Evolutionary conservation across 495 filamentous ascomycete genomes (phyloP).

Genomic region (Geopyxis carbonaria): DNA sequence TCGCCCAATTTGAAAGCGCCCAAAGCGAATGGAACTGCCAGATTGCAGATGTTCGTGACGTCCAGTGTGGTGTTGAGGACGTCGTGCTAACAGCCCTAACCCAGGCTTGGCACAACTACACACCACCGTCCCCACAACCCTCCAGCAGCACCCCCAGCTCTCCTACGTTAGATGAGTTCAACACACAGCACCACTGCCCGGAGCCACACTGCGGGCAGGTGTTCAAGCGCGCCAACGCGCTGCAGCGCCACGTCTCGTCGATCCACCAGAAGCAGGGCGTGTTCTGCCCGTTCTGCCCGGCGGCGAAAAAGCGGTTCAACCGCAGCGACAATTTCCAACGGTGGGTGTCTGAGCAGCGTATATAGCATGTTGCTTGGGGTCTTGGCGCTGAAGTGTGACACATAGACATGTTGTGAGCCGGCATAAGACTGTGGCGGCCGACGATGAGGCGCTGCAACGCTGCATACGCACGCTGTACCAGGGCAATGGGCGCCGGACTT

Average conservation of each 20-base stretch:
- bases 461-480: conserved; percentile 2
- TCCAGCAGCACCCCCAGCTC: too few species aligned
- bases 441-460: conserved; percentile 1
- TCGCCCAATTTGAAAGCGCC: too few species aligned
- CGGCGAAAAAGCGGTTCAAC: conserved; percentile 2
- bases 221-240: neutral
- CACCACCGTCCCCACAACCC: too few species aligned
- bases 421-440: neutral
- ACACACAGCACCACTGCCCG: neutral
- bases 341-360: neutral
- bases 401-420: neutral
- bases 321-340: conserved; percentile 7
- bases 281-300: conserved; percentile 1
- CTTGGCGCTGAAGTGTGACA: too few species aligned
- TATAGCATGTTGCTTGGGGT: neutral
- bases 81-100: too few species aligned
- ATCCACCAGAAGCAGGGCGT: neutral
- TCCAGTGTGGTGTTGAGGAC: too few species aligned
- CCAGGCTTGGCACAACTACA: too few species aligned
- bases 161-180: too few species aligned
- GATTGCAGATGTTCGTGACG: too few species aligned
- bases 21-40: too few species aligned
- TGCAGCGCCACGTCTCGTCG: conserved; percentile 1
- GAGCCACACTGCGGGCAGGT: neutral
- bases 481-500: conserved; percentile 3